Base-by-base conservation (phyloP, 2,329 filamentous ascomycete genomes). In the Penicillium sp. region DNA sequence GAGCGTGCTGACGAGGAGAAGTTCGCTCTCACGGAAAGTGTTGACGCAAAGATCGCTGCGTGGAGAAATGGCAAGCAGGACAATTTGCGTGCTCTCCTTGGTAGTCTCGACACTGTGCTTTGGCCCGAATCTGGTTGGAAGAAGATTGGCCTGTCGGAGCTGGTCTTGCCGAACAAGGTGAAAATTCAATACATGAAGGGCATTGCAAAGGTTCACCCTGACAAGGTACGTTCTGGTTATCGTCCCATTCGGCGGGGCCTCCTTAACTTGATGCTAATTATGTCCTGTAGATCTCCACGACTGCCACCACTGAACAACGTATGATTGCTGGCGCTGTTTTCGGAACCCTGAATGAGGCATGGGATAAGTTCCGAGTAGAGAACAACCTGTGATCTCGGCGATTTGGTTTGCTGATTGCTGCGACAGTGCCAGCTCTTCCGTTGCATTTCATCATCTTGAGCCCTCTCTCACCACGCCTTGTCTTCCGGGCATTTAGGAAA, bases 161-260 rank as follows among this genome's bases (percentile, higher is more conserved):
- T 99, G 67, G 89, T 99, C 54, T 85, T 96, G 83, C 88, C 92
- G 36, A 92, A 91, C 67, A 96, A 94, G 82, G 95, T 98, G 75
- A 99, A 99, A 85, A 89, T 99, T 64, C 83, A 90, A 60, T 99
- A 99, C 74, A 98, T 99, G 95, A 97, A 96, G 85, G 95, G 94
- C 6, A 98, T 99, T 83, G 91, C 89, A 11, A 98, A 97, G 83
- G 95, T 95, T 67, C 95, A 99, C 83, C 95, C 95, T 60, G 95
- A 99, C 76, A 99, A 99, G 89, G 95, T 97, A 82, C 77, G 86
- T 76, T 66, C 61, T 18, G 3, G 22, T 44, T 44, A 35, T 60
- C 59, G 60, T 16, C 54, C 27, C 35, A 27, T 46, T 27, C 11
- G 19, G 14, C 2, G 33, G 16, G 40, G 22, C 2, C n/a, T 27